Conservation (phyloP, 2,329 filamentous ascomycete species). For the Botrytis paeoniae region DNA sequence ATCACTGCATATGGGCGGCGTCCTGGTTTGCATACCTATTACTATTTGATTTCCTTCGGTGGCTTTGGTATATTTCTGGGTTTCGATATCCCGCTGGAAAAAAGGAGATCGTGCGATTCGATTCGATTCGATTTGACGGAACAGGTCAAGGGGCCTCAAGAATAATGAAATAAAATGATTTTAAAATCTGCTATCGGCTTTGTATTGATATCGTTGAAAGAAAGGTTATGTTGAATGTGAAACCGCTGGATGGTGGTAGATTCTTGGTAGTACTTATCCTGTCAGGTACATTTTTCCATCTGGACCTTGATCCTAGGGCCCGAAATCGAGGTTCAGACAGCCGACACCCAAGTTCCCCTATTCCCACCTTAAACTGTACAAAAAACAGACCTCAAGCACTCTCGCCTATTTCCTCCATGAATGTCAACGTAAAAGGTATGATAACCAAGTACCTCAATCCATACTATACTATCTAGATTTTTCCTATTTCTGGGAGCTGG, state of each 20-base stretch:
- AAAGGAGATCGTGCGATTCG: background rate
- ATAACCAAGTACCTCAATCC: background rate
- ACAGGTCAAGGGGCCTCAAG: background rate
- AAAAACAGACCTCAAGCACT: background rate
- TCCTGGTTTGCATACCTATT: background rate
- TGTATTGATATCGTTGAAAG: background rate
- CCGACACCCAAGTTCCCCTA: background rate
- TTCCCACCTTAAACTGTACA: background rate
- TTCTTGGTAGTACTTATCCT: background rate
- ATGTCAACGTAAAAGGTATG: background rate
- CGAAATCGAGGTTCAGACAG: background rate
- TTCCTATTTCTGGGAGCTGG: background rate
- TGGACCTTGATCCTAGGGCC: background rate
- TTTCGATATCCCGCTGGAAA: slow-evolving; percentile 4
- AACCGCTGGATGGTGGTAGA: background rate
- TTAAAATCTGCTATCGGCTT: background rate
- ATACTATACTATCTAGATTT: background rate
- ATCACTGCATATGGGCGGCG: slow-evolving; percentile 14
- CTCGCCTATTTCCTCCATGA: background rate
- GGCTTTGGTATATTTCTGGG: background rate
- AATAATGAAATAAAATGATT: background rate
- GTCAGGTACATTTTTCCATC: background rate
- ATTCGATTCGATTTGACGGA: background rate
- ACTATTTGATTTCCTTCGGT: background rate
- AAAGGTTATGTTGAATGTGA: background rate